These are phyloP conservation scores for Fusarium staphyleae DNA, from an alignment of 2,329 filamentous ascomycete species.

Conservation along the genomic window DNA sequence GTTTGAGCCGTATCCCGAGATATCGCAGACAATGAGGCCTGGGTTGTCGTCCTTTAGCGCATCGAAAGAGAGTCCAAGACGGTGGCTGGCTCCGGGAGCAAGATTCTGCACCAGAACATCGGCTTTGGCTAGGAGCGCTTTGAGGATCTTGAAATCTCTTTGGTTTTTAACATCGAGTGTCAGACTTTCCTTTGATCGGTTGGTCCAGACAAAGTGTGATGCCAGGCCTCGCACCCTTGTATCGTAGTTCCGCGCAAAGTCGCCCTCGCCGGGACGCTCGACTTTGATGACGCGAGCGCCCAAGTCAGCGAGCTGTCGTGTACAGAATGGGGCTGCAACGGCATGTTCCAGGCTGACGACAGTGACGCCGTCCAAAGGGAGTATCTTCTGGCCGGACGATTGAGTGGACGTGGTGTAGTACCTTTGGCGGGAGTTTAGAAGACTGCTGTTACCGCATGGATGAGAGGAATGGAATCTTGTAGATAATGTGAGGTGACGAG, in stretches of 20 bases:
- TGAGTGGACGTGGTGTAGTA: background rate
- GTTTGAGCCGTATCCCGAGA: conserved; percentile 59
- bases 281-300: conserved; percentile 63
- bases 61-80: conserved; percentile 57
- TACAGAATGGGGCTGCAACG: conserved; percentile 62
- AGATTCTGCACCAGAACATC: conserved; percentile 63
- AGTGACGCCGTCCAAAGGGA: conserved; percentile 49
- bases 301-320: conserved; percentile 60
- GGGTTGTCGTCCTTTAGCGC: conserved; percentile 51
- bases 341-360: conserved; percentile 62
- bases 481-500: background rate
- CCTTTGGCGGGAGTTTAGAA: background rate
- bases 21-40: conserved; percentile 59
- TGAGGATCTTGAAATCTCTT: conserved; percentile 52
- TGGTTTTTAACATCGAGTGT: conserved; percentile 57
- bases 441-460: background rate
- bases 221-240: conserved; percentile 56
- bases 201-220: conserved; percentile 64
- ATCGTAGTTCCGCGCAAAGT: conserved; percentile 61
- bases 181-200: conserved; percentile 61
- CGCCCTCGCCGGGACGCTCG: conserved; percentile 58
- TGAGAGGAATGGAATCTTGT: background rate
- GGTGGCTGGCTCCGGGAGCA: conserved; percentile 56
- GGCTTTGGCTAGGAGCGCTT: conserved; percentile 51
- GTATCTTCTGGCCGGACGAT: conserved; percentile 1